Evolutionary conservation across 176 grass and related monocot genomes (phyloP).

Genomic region (Musa itinerans): DNA sequence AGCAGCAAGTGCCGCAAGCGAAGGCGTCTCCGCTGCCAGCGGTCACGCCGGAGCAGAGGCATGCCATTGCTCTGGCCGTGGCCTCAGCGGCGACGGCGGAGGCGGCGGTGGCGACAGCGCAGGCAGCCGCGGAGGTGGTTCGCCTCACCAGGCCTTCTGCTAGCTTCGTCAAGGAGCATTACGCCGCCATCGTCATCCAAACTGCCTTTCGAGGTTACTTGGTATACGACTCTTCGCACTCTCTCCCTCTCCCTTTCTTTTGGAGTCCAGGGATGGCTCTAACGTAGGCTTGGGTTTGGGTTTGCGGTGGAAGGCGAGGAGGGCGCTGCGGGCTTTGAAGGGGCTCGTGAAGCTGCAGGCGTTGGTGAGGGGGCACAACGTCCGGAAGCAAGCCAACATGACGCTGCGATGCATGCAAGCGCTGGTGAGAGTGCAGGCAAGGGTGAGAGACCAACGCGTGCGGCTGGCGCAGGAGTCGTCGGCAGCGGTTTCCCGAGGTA

Average conservation of each 20-base stretch:
- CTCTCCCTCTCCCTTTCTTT: background rate
- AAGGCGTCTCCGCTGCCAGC: background rate
- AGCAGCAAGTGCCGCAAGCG: background rate
- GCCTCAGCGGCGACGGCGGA: conserved; percentile 76
- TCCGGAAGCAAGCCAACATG: conserved; percentile 88
- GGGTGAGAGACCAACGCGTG: conserved; percentile 74
- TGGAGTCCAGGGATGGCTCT: background rate
- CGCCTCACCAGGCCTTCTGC: conserved; percentile 43
- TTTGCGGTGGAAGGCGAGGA: conserved; percentile 37
- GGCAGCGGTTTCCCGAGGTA: conserved; percentile 29
- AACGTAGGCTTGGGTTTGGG: background rate
- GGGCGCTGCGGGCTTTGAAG: conserved; percentile 70
- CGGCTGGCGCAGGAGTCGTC: conserved; percentile 57
- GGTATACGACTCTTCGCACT: conserved; percentile 12
- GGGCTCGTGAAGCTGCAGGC: conserved; percentile 94
- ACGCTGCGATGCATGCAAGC: conserved; percentile 96
- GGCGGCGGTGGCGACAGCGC: conserved; percentile 69
- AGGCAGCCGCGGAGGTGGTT: conserved; percentile 72
- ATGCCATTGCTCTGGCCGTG: conserved; percentile 58
- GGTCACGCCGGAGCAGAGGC: conserved; percentile 62
- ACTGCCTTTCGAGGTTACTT: conserved; percentile 86
- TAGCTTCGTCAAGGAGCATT: conserved; percentile 40
- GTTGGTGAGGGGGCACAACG: conserved; percentile 88
- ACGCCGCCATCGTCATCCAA: conserved; percentile 60
- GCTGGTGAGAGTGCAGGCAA: conserved; percentile 70